Evolutionary conservation across 345 rosid genomes (phyloP).

Genomic region (Eutrema yunnanense): DNA sequence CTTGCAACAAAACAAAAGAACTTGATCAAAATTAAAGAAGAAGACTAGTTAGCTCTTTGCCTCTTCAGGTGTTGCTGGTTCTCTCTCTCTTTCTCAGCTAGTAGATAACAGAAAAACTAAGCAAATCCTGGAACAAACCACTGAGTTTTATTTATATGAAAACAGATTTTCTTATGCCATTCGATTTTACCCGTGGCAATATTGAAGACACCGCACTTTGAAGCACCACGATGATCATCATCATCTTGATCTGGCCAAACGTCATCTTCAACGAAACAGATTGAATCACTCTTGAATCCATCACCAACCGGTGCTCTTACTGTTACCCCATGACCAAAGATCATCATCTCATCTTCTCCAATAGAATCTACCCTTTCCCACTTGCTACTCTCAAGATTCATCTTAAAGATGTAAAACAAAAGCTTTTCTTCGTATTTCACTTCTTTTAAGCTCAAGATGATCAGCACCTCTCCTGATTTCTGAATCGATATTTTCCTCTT

Average conservation of each 20-base stretch:
- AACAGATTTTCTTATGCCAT: neutral
- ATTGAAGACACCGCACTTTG: neutral
- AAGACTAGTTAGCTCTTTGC: too few relatives aligned
- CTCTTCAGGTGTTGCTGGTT: too few relatives aligned
- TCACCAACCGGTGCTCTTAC: neutral
- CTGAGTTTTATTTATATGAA: neutral
- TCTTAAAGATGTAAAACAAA: too few relatives aligned
- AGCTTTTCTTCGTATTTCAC: too few relatives aligned
- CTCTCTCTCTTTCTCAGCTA: too few relatives aligned
- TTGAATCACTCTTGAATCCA: neutral
- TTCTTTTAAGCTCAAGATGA: conserved; percentile 4
- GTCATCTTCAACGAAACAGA: neutral
- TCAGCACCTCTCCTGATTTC: neutral
- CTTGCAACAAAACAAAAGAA: too few relatives aligned
- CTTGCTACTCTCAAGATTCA: neutral
- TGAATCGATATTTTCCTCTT: neutral
- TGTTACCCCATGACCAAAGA: neutral
- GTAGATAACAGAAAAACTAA: too few relatives aligned
- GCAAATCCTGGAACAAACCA: neutral
- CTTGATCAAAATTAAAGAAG: too few relatives aligned
- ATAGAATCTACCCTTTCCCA: conserved; percentile 2
- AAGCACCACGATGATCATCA: neutral
- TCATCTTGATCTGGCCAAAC: neutral
- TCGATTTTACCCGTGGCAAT: neutral
- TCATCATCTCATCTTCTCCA: conserved; percentile 9